Evolutionary conservation across 345 rosid genomes (phyloP).

Genomic region (Schrenkiella parvula): DNA sequence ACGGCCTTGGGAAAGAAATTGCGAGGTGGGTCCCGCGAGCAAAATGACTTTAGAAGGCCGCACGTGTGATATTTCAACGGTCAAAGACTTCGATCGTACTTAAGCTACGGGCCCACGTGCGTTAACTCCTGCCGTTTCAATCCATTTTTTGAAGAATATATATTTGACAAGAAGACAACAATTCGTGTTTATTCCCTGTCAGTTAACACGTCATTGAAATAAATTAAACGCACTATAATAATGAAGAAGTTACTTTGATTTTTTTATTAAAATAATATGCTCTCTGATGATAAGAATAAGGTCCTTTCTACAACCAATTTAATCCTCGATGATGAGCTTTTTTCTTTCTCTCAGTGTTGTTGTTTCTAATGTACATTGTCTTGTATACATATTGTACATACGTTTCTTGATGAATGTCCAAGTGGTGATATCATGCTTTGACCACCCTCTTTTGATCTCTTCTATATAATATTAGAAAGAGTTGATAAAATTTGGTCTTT

Average conservation of each 20-base stretch:
- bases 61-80: constrained; percentile 23
- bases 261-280: background rate
- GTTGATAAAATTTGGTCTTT: constrained; percentile 11
- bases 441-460: constrained; percentile 18
- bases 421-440: constrained; percentile 25
- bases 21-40: background rate
- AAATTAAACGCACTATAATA: background rate
- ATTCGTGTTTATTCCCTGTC: constrained; percentile 34
- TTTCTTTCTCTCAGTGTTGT: background rate
- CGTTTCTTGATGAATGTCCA: background rate
- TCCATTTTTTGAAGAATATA: no score
- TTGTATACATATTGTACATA: background rate
- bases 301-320: constrained; percentile 12
- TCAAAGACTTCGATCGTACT: constrained; percentile 28
- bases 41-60: background rate
- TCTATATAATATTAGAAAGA: background rate
- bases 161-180: constrained; percentile 23
- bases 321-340: constrained; percentile 1
- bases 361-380: background rate
- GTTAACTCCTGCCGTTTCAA: constrained; percentile 13
- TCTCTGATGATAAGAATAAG: background rate
- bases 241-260: background rate
- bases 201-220: constrained; percentile 11
- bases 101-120: constrained; percentile 16
- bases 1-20: constrained; percentile 1